Conservation (phyloP, 2,329 filamentous ascomycete species). For the Penicillium sp. region DNA sequence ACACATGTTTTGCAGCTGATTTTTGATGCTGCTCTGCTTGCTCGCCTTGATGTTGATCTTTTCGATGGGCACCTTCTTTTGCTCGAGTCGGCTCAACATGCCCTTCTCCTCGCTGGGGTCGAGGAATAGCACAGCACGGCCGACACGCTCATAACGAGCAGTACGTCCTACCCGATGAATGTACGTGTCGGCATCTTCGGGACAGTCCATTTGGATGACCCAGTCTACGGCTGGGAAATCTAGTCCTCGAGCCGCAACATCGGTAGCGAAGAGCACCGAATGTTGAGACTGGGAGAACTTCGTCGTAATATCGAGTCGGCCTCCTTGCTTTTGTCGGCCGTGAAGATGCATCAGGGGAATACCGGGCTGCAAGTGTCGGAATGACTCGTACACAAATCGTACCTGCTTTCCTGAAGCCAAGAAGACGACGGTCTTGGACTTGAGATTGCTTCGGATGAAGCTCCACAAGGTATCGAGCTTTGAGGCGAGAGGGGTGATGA, state of each 20-base stretch:
- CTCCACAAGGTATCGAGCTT: conserved; percentile 92
- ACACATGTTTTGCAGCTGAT: conserved; percentile 88
- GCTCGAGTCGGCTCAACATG: conserved; percentile 81
- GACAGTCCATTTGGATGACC: conserved; percentile 98
- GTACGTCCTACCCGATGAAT: conserved; percentile 95
- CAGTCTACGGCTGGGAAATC: conserved; percentile 97
- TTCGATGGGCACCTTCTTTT: conserved; percentile 86
- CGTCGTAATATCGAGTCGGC: conserved; percentile 80
- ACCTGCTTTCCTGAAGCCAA: conserved; percentile 95
- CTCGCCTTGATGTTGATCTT: conserved; percentile 82
- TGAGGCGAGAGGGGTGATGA: conserved; percentile 77
- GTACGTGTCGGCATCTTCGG: conserved; percentile 95
- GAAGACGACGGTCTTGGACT: conserved; percentile 93
- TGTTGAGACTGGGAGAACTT: conserved; percentile 78
- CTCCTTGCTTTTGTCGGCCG: conserved; percentile 87
- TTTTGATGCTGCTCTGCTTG: conserved; percentile 82
- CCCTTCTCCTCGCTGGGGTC: conserved; percentile 88
- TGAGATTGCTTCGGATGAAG: conserved; percentile 86
- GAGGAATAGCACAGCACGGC: conserved; percentile 84
- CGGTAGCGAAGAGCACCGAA: conserved; percentile 89
- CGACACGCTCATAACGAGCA: conserved; percentile 85
- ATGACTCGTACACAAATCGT: conserved; percentile 89
- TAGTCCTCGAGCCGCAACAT: conserved; percentile 88
- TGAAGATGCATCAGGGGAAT: conserved; percentile 90
- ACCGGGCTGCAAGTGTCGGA: conserved; percentile 90